A percentile compares a stretch with the other conserved stretches of the same genome.
Conservation (phyloP, 1,284 basidiomycete species). For the Ceratobasidium sp. region DNA sequence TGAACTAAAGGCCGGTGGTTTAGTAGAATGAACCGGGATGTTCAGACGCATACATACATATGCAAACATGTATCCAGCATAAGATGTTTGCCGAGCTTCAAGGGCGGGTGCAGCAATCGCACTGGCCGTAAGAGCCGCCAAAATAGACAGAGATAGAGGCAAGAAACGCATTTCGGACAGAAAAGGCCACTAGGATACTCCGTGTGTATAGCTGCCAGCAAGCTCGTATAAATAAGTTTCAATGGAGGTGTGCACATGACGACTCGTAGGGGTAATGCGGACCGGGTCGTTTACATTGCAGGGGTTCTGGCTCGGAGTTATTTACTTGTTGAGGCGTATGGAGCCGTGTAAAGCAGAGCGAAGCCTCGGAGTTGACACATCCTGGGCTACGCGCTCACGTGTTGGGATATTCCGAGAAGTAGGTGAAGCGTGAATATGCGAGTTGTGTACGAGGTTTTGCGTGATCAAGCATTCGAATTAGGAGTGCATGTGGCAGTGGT, state of each 20-base stretch:
- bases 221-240: background rate
- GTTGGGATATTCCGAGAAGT: slow-evolving; percentile 25
- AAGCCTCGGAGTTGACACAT: slow-evolving; percentile 2
- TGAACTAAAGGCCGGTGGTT: background rate
- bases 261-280: background rate
- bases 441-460: too few relatives aligned
- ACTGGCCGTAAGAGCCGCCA: background rate
- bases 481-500: too few relatives aligned
- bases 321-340: slow-evolving; percentile 6
- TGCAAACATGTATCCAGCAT: slow-evolving; percentile 35
- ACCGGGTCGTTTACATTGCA: background rate
- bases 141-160: background rate
- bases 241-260: background rate
- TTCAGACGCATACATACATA: slow-evolving; percentile 1
- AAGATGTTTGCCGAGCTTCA: slow-evolving; percentile 17
- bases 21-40: background rate
- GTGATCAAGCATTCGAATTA: too few relatives aligned
- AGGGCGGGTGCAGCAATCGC: background rate
- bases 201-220: too few relatives aligned
- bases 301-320: slow-evolving; percentile 16
- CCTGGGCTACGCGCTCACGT: slow-evolving; percentile 14
- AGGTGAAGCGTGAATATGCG: background rate
- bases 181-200: background rate
- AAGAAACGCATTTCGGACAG: slow-evolving; percentile 12
- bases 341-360: background rate